Evolutionary conservation across 2,329 filamentous ascomycete genomes (phyloP), one percentile per base, ranked within the genome.

Genomic region (Scedosporium aurantiacum): DNA sequence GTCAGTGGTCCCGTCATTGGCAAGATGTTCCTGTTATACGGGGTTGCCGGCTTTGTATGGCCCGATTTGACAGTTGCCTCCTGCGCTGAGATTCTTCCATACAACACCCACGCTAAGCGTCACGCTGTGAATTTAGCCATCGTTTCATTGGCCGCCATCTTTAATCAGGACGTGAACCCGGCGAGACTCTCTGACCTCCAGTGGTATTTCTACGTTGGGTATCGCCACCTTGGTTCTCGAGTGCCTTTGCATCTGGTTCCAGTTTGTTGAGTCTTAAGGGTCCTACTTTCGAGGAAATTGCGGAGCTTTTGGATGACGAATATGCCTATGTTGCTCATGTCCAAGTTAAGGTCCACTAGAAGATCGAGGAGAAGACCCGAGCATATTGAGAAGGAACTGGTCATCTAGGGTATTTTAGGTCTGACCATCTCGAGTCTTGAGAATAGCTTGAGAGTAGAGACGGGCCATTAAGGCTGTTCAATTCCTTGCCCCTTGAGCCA

Each of bases 191-290:
- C 73, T 0, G 67, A 75, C 1, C 76, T 83, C 27, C 73, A 74
- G 0, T 84, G 79, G 75, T 78, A 73, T 65, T 84, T 80, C 64
- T 85, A 84, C 70, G 79, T 84, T 63, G 74, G 85, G 16, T 85
- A 84, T 80, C 50, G 75, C 73, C 7, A 73, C 76, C 0, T 61
- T 79, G 2, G 71, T 73, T 0, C 75, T 77, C 0, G 76, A 85
- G 61, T 71, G 68, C 5, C 70, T 66, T 0, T 67, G 81, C 58
- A 68, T 67, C 1, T 72, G 69, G 18, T 67, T 66, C 0, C 69
- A 65, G 66, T 84, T 84, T 67, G 76, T 76, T 18, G 79, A 82
- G 69, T 82, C 79, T 0, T 0, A 80, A 79, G 64, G 74, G 79
- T 23, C 70, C 67, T 18, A 66, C 70, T 0, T 61, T 84, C 1